Base-by-base conservation (phyloP, 768 basidiomycete species). In the Leccinum rimulosum region DNA sequence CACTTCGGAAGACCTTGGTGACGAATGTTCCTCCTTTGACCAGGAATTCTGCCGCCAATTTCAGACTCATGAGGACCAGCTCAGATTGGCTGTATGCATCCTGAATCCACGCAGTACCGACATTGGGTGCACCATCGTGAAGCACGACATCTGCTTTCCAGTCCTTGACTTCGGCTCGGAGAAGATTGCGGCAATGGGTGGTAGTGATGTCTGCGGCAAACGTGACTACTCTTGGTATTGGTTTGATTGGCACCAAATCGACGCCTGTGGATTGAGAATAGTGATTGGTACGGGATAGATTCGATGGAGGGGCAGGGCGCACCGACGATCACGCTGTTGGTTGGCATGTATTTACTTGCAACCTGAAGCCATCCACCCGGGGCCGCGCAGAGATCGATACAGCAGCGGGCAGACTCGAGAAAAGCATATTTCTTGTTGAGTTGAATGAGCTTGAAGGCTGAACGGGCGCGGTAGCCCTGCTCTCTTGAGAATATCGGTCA, bases 321-420 rank as follows among this genome's bases (percentile, higher is more conserved):
- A 86, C 95, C 95, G 68, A 97, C 83, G 68, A 97, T 96, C 57
- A 97, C 78, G 68, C 91, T 93, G 66, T 93, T 95, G 48, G 84
- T 78, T 1, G 95, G 94, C 94, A 97, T 97, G 73, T 95, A 93
- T 76, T 97, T 98, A 80, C 87, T 92, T 31, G 95, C 95, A 17
- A 99, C 97, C 74, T 99, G 97, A 9, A 98, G 81, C 97, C 97
- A 99, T 70, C 97, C 97, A 65, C 97, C 97, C 6, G 97, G 97
- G 5, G 97, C 97, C 35, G 97, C 97, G 75, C 97, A 99, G 33
- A 99, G 82, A 82, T 99, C 97, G 67, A 99, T 95, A 47, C 90
- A 92, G 74, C 96, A 98, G 82, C 86, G 81, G 58, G 94, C 89
- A 31, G 84, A 79, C 67, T 95, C 91, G 25, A 99, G 83, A 71